Conservation (phyloP, 2,329 filamentous ascomycete genomes). For the Sporothrix brasiliensis region DNA sequence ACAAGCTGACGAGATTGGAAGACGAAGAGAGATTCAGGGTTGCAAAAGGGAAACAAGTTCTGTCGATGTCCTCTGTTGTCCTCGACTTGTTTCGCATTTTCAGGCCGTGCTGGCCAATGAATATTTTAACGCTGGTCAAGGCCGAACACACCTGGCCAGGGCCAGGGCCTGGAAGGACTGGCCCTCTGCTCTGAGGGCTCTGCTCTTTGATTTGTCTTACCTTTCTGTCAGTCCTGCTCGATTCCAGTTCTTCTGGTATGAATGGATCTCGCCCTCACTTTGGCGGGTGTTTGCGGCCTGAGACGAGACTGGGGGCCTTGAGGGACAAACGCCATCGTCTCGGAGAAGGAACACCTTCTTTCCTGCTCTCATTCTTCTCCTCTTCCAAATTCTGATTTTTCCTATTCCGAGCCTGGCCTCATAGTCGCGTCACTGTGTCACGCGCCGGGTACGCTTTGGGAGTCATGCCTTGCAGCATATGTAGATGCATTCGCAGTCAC, state of each 20-base stretch:
- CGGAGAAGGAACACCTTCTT: neutral
- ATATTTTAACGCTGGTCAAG: conserved; percentile 33
- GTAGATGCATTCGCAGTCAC: neutral
- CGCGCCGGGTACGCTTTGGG: conserved; percentile 14
- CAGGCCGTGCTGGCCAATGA: conserved; percentile 33
- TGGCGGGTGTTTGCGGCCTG: conserved; percentile 8
- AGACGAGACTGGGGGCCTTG: neutral
- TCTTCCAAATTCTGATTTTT: neutral
- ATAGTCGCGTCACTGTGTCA: conserved; percentile 13
- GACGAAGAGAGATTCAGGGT: neutral
- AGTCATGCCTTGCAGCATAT: conserved; percentile 6
- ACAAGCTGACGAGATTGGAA: conserved; percentile 1
- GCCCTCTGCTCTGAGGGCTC: neutral
- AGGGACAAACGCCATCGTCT: conserved; percentile 8
- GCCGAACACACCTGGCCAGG: conserved; percentile 26
- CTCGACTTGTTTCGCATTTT: conserved; percentile 33
- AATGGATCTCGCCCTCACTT: conserved; percentile 7
- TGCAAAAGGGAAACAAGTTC: neutral
- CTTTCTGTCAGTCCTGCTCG: neutral
- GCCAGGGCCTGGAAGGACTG: conserved; percentile 5
- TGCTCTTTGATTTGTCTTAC: neutral
- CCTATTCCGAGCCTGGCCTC: neutral
- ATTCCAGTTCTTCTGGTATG: neutral
- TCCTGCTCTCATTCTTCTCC: neutral
- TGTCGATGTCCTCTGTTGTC: neutral